Base-by-base conservation (phyloP, 2,329 filamentous ascomycete species). In the Arachnopeziza araneosa region DNA sequence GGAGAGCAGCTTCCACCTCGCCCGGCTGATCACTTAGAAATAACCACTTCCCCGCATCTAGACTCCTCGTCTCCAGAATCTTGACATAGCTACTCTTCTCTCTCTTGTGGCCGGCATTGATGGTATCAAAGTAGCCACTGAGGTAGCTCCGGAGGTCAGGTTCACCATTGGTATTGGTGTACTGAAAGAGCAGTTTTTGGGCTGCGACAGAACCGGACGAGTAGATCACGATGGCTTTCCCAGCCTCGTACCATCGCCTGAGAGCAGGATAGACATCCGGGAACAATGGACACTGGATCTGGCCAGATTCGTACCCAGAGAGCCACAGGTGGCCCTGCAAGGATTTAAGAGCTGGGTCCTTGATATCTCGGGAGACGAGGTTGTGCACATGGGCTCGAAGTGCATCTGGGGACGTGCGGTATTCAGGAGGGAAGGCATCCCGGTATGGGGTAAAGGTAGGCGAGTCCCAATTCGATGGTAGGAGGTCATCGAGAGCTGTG, bases 311-410 rank as follows among this genome's bases (percentile, higher is more conserved):
- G 75, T 93, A 95, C 61, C 90, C 90, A 49, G 81, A 81, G 69
- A 85, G 79, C 90, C 90, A 95, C 50, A 95, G 81, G 68, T 90
- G 86, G 67, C 90, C 88, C 76, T 95, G 90, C 51, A 93, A 83
- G 60, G 83, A 83, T 77, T 95, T 95, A 64, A 93, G 79, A 74
- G 91, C 92, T 50, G 88, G 77, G 61, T 86, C 80, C 75, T 93
- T 95, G 70, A 91, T 80, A 71, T 95, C 90, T 63, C 81, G 82
- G 62, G 79, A 77, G 68, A 90, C 87, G 64, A 93, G 81, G 69
- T 91, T 86, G 65, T 81, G 77, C 62, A 91, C 85, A 74, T 93
- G 89, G 17, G 81, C 78, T 65, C 84, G 78, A 60, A 93, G 79
- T 23, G 82, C 81, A 23, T 78, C 75, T 54, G 83, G 83, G 51